Percentiles rank a stretch among this genome's conserved stretches.
phyloP scores from a whole-genome alignment of 2,329 filamentous ascomycete species.

The Ceratocystis colombiana region DNA sequence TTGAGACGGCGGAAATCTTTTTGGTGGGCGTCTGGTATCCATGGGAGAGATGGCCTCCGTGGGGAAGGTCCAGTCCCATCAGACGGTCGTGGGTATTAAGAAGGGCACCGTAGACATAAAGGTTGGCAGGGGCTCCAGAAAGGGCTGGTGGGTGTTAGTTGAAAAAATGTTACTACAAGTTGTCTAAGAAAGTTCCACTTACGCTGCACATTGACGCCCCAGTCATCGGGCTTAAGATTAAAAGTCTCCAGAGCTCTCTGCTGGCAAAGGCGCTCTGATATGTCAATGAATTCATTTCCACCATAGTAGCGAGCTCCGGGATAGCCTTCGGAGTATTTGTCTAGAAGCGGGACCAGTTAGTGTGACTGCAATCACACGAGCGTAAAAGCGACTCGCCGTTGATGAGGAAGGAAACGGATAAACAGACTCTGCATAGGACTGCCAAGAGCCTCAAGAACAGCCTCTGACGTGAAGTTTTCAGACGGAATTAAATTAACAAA shows the following conservation, averaged over 20 bases:
- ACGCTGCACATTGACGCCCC: constrained; percentile 96
- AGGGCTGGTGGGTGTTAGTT: constrained; percentile 47
- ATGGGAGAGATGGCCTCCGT: constrained; percentile 91
- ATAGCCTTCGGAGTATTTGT: constrained; percentile 98
- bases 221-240: constrained; percentile 69
- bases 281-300: constrained; percentile 91
- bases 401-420: not conserved
- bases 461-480: constrained; percentile 91
- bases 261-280: constrained; percentile 81
- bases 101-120: constrained; percentile 91
- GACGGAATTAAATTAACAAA: constrained; percentile 97
- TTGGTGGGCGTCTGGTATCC: constrained; percentile 91
- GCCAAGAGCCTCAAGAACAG: constrained; percentile 80
- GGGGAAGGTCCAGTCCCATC: constrained; percentile 93
- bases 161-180: not conserved
- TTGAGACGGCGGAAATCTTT: constrained; percentile 96
- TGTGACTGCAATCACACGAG: constrained; percentile 4
- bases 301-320: constrained; percentile 94
- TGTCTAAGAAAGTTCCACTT: constrained; percentile 31
- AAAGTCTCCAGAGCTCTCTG: constrained; percentile 81
- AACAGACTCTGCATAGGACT: constrained; percentile 85
- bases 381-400: not conserved
- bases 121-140: constrained; percentile 63
- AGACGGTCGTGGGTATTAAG: constrained; percentile 87
- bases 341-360: constrained; percentile 35